Evolutionary conservation across 2,329 filamentous ascomycete species (phyloP), one percentile per base, ranked within the genome.

Genomic region (Alternaria ventricosa): DNA sequence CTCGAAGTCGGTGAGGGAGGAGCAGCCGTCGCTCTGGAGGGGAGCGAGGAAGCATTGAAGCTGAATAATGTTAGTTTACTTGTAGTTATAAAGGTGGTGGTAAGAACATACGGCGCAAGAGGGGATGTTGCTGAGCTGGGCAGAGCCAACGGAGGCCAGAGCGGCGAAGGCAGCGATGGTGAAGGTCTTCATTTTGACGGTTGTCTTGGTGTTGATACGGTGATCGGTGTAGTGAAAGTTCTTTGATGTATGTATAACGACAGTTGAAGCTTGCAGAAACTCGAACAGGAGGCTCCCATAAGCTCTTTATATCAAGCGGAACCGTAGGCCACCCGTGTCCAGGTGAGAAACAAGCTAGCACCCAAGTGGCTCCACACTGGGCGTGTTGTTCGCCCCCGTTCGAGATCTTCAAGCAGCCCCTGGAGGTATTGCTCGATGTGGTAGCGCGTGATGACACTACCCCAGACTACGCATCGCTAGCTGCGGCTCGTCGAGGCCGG

Each of bases 111-210:
- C 84, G 56, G 84, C 81, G 78, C 84, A 86, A 11, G 54, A 45
- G 6, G 84, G 84, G 47, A 86, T 77, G 66, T 83, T 68, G 46
- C 78, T 75, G 30, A 84, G 72, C 78, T 85, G 84, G 61, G 83
- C 82, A 61, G 77, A 74, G 74, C 79, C 83, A 65, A 85, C 76
- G 60, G 79, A 74, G 74, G 82, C 81, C 71, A 82, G 72, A 68
- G 82, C 78, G 61, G 84, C 67, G 60, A 80, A 70, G 71, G 81
- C 66, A 51, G 77, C 75, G 59, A 75, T 67, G 67, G 71, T 67
- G 69, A 78, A 78, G 71, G 74, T 73, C 78, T 80, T 80, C 79
- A 80, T 80, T 43, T 66, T 80, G 77, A 69, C 45, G 49, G 49
- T 68, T 59, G 63, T 33, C 61, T 57, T 50, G 61, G 36, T 61